A percentile compares a stretch with the other conserved stretches of the same genome.
These are phyloP conservation scores for Phytophthora hibernalis DNA, from an alignment of 352 stramenopile genomes.

Conservation along the genomic window DNA sequence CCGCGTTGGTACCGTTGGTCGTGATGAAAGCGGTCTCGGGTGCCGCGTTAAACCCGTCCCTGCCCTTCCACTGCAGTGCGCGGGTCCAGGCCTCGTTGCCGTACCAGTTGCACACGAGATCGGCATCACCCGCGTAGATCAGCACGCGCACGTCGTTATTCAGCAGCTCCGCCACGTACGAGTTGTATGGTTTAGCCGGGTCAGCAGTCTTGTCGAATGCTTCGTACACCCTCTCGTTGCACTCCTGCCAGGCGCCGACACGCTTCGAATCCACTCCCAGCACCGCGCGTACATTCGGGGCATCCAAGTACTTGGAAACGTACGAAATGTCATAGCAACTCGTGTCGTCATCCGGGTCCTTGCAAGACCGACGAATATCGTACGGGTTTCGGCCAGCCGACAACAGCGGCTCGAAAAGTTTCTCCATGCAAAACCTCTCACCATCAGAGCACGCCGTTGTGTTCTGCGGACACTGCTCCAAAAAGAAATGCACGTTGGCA, in stretches of 20 bases:
- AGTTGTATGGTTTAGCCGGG: constrained; percentile 93
- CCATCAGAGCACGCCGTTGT: constrained; percentile 52
- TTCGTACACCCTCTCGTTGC: constrained; percentile 92
- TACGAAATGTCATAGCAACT: constrained; percentile 70
- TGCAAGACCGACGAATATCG: constrained; percentile 64
- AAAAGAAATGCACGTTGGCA: constrained; percentile 23
- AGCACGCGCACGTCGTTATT: constrained; percentile 71
- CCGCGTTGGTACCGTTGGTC: constrained; percentile 23
- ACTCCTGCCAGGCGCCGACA: constrained; percentile 84
- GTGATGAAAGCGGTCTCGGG: constrained; percentile 32
- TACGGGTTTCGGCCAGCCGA: constrained; percentile 54
- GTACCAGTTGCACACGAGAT: constrained; percentile 97
- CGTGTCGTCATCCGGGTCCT: constrained; percentile 37
- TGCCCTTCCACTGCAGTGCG: constrained; percentile 89
- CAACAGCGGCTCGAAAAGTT: constrained; percentile 56
- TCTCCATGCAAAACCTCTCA: constrained; percentile 55
- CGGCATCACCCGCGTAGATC: constrained; percentile 96
- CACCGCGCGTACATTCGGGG: constrained; percentile 45
- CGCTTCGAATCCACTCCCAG: constrained; percentile 48
- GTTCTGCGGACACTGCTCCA: constrained; percentile 49
- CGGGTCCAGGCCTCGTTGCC: constrained; percentile 94
- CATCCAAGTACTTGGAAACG: constrained; percentile 83
- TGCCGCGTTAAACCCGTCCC: constrained; percentile 84
- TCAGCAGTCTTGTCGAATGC: constrained; percentile 86
- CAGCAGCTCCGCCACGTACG: constrained; percentile 88